Evolutionary conservation across 164 flowering plant genomes (phyloP).

Genomic region (Cinnamomum chago): DNA sequence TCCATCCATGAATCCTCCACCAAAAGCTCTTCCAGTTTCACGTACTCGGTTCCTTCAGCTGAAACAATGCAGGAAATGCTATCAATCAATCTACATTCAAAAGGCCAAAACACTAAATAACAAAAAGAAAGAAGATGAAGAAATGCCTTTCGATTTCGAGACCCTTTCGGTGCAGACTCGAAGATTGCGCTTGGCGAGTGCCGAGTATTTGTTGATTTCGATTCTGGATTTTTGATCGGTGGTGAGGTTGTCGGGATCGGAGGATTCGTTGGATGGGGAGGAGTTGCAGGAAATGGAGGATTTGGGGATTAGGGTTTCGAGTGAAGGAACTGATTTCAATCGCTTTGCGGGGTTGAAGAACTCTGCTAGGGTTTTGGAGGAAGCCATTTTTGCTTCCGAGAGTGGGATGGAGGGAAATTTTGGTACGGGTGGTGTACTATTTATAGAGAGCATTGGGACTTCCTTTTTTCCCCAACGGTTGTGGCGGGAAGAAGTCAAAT

Average conservation of each 20-base stretch:
- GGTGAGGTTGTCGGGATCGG: conserved; percentile 29
- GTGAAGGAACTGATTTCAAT: conserved; percentile 26
- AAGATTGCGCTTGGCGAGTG: conserved; percentile 60
- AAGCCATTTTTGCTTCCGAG: conserved; percentile 23
- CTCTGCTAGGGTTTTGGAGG: conserved; percentile 57
- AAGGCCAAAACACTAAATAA: not conserved
- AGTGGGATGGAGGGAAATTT: not conserved
- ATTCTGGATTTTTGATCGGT: conserved; percentile 48
- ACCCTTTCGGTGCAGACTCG: conserved; percentile 53
- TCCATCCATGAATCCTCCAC: conserved; percentile 86
- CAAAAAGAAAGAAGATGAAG: not conserved
- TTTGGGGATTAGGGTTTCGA: conserved; percentile 22
- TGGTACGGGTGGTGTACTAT: no score
- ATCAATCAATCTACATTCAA: not conserved
- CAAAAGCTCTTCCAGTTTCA: conserved; percentile 70
- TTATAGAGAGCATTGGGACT: no score
- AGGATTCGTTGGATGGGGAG: not conserved
- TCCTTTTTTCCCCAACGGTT: no score
- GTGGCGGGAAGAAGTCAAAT: no score
- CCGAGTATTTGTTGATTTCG: conserved; percentile 52
- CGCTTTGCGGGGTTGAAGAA: conserved; percentile 59
- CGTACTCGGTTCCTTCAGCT: conserved; percentile 46
- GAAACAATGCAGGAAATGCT: not conserved
- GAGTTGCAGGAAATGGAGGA: conserved; percentile 17
- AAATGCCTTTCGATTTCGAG: conserved; percentile 37